phyloP scores from a whole-genome alignment of 352 stramenopile genomes.

The Phytophthora niederhauseri region DNA sequence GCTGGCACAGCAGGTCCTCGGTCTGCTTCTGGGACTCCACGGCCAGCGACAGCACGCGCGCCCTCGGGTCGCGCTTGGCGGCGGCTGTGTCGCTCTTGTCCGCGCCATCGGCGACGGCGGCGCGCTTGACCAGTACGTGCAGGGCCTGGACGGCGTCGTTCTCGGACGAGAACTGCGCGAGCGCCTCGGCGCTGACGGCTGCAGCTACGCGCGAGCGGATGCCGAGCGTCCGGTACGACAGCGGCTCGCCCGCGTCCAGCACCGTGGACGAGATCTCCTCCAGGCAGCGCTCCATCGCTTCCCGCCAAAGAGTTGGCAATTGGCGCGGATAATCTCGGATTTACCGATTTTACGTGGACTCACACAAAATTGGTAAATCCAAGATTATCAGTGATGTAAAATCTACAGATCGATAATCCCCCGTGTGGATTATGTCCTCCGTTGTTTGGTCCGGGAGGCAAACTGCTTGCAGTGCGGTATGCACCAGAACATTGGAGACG shows the following conservation, averaged over 20 bases:
- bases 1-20: slow-evolving; percentile 33
- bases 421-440: too few species aligned
- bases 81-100: slow-evolving; percentile 27
- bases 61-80: slow-evolving; percentile 47
- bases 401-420: too few species aligned
- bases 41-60: slow-evolving; percentile 49
- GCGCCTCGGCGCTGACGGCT: slow-evolving; percentile 38
- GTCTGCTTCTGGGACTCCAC: neutral
- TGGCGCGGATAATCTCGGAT: too few species aligned
- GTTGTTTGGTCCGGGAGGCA: too few species aligned
- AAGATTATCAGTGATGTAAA: too few species aligned
- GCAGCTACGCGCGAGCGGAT: slow-evolving; percentile 36
- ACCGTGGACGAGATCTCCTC: slow-evolving; percentile 64
- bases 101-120: slow-evolving; percentile 3
- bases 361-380: too few species aligned
- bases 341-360: too few species aligned
- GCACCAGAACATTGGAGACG: too few species aligned
- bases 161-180: slow-evolving; percentile 45
- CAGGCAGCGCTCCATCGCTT: slow-evolving; percentile 47
- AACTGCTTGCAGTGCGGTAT: too few species aligned
- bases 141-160: slow-evolving; percentile 45
- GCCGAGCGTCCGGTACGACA: slow-evolving; percentile 63
- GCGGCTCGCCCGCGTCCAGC: slow-evolving; percentile 55
- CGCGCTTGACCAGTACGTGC: slow-evolving; percentile 46
- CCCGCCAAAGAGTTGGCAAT: slow-evolving; percentile 12